Base-by-base conservation (phyloP, 768 basidiomycete species). In the Leccinum boreale region DNA sequence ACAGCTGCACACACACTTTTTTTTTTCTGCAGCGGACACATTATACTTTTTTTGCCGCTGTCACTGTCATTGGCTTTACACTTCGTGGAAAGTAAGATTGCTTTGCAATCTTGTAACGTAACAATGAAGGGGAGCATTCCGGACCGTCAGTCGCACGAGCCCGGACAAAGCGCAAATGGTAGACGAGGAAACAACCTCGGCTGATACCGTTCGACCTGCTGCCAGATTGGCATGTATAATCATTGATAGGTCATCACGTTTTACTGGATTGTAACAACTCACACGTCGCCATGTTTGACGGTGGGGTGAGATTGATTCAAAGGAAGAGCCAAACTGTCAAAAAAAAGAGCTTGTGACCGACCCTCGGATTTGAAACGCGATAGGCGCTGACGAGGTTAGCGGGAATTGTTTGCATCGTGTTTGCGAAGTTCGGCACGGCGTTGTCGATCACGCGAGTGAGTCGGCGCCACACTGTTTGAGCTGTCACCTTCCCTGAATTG, bases 391-490 rank as follows among this genome's bases (percentile, higher is more conserved):
- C 52, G 31, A 24, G 15, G 47, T 45, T 48, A 61, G 39, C 50
- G 31, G 19, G 42, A 8, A 44, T 23, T 29, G 31, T 4, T 15
- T n/a, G 48, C 39, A 42, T 10, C 42, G 42, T 21, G 35, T 31
- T 52, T 10, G 29, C 6, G 44, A 44, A 12, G 9, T 10, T 19
- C 42, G 42, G 42, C 42, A 44, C n/a, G 42, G 42, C 19, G 42
- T 11, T 19, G 24, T 39, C 28, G 54, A 29, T 59, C 62, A 61
- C 50, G 53, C 62, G 53, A 61, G 47, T n/a, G 21, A 14, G 42
- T 44, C 42, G 42, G 42, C 42, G 42, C 42, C 42, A 44, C 42
- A 44, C 42, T 11, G 42, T 44, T 44, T 44, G 42, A 44, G 42
- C 42, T 44, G 42, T 44, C 42, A 44, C 42, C 39, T 19, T 44